Base-by-base conservation (phyloP, 179 eudicot species). In the Pouteria campechiana region DNA sequence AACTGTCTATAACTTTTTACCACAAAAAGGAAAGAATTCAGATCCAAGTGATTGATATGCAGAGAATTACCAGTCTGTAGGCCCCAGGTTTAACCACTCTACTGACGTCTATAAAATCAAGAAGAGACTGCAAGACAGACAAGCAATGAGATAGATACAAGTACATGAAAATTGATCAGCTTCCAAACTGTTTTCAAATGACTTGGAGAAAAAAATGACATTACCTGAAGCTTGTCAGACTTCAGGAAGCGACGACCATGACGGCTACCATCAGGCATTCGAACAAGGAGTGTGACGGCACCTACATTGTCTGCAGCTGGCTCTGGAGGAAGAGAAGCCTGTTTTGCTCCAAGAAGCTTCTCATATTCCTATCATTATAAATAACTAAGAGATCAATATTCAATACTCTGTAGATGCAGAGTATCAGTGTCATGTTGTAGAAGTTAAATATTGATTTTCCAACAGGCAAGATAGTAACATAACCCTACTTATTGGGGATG, bases 251-350 rank as follows among this genome's bases (percentile, higher is more conserved):
- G 63, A 20, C 96, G 87, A 16, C 96, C 92, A 57, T 44, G 85
- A 17, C 98, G 78, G 50, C 68, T 79, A 32, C 98, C 98, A 74
- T 90, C 92, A 33, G 98, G 94, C 98, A 90, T 76, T 58, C 75
- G 70, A 46, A 90, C 88, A 37, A 82, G 81, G 44, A 90, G 94
- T 14, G 68, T 90, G 3, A 90, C 73, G 10, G 78, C 79, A 68
- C 79, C 79, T 34, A 70, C 98, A 57, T 75, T 73, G 53, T 76
- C 79, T 41, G 61, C 11, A 36, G 76, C 36, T 44, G 98, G 98
- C 61, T 81, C 98, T 46, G 61, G 65, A 1, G 98, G 98, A 60
- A 90, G 95, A 38, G 98, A 86, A 45, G 95, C 83, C 61, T 90
- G 84, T 66, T 90, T 86, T 36, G 84, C 93, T 12, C 81, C 94